Evolutionary conservation across 352 stramenopile genomes (phyloP), one percentile per base, ranked within the genome.

Genomic region (Pythium graminicola): DNA sequence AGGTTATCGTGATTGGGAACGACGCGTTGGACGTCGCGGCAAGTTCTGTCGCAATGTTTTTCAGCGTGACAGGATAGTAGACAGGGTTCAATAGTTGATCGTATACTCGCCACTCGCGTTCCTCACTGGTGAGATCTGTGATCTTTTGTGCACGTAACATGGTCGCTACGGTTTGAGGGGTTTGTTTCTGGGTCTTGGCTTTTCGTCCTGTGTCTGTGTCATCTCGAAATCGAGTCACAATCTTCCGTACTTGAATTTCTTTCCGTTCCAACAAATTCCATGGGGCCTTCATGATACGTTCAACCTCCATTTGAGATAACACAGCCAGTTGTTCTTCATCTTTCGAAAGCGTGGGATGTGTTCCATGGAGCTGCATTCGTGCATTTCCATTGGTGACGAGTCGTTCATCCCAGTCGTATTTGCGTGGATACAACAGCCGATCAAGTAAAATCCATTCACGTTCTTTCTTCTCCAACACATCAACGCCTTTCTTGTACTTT

Each of bases 391-490:
- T 42, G 1, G 54, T 54, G 4, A 52, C 60, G 26, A 70, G 50
- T 8, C 57, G 63, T 14, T 82, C 62, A 23, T 92, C 81, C 81
- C 78, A 92, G 9, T 80, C 66, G 61, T 89, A 92, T 39, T 73
- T 40, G 17, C 67, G 62, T 7, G 81, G 78, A 22, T 86, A 65
- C 8, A 82, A 49, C 28, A 89, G 83, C 10, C 81, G 76, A 51
- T 92, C 81, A 1, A 92, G 49, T 3, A 92, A 14, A 6, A 92
- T 57, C 81, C 81, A 92, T 57, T 86, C 76, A 24, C 81, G 72
- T 61, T 92, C 81, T 36, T 76, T 83, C 52, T 87, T 85, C 24
- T 86, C 69, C 3, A 92, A 52, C 19, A 63, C 50, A 4, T 85
- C 72, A 10, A 54, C 50, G 3, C 67, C 73, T 51, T 84, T 88